A percentile compares a stretch with the other conserved stretches of the same genome.
phyloP scores from a whole-genome alignment of 2,329 filamentous ascomycete genomes.

The Byssochlamys sp. region DNA sequence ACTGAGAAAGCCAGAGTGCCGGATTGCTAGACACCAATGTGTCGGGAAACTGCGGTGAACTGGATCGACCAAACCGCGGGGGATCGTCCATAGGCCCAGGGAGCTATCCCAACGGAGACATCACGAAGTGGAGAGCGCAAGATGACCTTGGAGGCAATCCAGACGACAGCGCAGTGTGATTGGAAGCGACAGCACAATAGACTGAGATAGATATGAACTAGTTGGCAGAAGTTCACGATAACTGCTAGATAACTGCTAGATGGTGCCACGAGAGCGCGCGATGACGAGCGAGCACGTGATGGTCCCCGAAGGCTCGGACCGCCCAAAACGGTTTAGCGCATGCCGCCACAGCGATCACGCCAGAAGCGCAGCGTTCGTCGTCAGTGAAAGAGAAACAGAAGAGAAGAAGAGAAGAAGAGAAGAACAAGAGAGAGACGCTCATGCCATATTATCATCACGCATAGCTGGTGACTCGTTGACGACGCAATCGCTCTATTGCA shows the following conservation, averaged over 20 bases:
- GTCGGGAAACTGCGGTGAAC: not conserved
- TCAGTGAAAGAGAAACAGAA: not conserved
- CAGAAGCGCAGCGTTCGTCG: slow-evolving; percentile 1
- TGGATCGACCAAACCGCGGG: not conserved
- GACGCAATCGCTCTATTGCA: not conserved
- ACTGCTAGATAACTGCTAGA: too few relatives aligned
- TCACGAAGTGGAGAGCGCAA: not conserved
- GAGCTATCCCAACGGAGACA: not conserved
- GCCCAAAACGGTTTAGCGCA: not conserved
- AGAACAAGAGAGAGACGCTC: too few relatives aligned
- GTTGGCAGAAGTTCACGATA: not conserved
- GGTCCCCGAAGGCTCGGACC: too few relatives aligned
- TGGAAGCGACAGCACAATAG: not conserved
- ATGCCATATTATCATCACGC: too few relatives aligned
- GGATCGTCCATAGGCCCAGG: not conserved
- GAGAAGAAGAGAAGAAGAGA: not conserved
- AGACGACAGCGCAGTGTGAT: not conserved
- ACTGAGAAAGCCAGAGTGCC: not conserved
- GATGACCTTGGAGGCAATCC: not conserved
- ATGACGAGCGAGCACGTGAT: slow-evolving; percentile 1
- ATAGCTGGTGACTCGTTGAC: not conserved
- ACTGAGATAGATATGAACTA: not conserved
- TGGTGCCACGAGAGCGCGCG: not conserved
- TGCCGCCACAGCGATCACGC: slow-evolving; percentile 2
- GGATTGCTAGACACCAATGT: not conserved